Conservation (phyloP, 257 asterid genomes). For the Solanum habrochaites region DNA sequence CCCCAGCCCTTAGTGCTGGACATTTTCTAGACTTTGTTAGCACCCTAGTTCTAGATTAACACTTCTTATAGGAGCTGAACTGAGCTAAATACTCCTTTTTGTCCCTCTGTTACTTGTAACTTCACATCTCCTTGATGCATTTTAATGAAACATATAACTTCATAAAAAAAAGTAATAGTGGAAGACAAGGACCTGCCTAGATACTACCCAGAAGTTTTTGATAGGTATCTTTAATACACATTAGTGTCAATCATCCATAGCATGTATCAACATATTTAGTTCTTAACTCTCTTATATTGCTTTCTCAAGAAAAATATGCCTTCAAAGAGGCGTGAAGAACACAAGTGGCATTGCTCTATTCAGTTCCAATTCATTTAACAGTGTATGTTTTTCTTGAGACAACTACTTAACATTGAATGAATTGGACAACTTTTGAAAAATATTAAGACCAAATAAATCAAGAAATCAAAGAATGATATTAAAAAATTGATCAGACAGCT, state of each 20-base stretch:
- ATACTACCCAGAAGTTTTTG: neutral
- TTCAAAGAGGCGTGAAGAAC: neutral
- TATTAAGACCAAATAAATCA: neutral
- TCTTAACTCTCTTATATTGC: neutral
- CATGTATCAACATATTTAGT: neutral
- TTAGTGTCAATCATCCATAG: neutral
- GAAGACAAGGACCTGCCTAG: neutral
- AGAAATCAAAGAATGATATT: neutral
- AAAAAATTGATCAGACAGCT: neutral
- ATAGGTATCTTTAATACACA: neutral
- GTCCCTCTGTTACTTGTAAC: neutral
- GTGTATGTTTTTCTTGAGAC: too few relatives aligned
- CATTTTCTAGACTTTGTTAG: neutral
- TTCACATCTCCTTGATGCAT: neutral
- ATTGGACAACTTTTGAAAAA: too few relatives aligned
- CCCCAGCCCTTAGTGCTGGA: neutral
- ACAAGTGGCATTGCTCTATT: too few relatives aligned
- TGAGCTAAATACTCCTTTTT: neutral
- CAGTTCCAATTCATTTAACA: too few relatives aligned
- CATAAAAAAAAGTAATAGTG: neutral
- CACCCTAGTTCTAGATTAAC: neutral
- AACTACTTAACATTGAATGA: too few relatives aligned
- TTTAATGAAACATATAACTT: neutral
- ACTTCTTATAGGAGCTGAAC: neutral
- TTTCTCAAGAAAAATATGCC: neutral